phyloP scores from a whole-genome alignment of 805 yeast species.

The Candida pseudofarinosa region DNA sequence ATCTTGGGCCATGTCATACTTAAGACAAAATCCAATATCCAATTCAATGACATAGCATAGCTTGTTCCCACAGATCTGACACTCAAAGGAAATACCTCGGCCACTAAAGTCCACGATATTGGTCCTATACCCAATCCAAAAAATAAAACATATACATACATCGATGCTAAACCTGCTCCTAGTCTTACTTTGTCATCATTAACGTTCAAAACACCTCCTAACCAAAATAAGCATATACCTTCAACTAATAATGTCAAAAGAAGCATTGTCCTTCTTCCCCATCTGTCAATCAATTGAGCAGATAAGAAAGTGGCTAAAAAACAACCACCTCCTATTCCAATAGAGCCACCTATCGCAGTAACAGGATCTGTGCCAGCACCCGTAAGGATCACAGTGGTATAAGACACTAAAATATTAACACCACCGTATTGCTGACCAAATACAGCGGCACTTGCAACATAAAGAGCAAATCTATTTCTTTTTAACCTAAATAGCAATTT shows the following conservation, averaged over 20 bases:
- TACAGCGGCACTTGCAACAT: constrained; percentile 12
- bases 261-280: constrained; percentile 20
- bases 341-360: constrained; percentile 8
- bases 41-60: constrained; percentile 5
- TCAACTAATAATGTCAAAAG: constrained; percentile 21
- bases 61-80: constrained; percentile 5
- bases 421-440: constrained; percentile 16
- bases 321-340: constrained; percentile 9
- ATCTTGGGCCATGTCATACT: constrained; percentile 7
- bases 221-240: constrained; percentile 20
- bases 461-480: too few species aligned
- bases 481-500: too few species aligned
- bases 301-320: constrained; percentile 16
- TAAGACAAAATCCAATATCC: constrained; percentile 5
- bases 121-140: constrained; percentile 24
- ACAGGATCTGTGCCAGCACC: constrained; percentile 5
- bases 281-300: constrained; percentile 19
- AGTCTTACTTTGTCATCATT: constrained; percentile 12
- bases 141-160: constrained; percentile 18
- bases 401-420: constrained; percentile 10
- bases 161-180: constrained; percentile 18
- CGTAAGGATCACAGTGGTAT: constrained; percentile 7
- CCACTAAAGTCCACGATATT: constrained; percentile 14
- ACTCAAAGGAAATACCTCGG: constrained; percentile 5
- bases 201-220: constrained; percentile 21